Percentiles rank a stretch among this genome's conserved stretches.
Conservation (phyloP, 2,329 filamentous ascomycete species). For the Fusarium bactridioides region DNA sequence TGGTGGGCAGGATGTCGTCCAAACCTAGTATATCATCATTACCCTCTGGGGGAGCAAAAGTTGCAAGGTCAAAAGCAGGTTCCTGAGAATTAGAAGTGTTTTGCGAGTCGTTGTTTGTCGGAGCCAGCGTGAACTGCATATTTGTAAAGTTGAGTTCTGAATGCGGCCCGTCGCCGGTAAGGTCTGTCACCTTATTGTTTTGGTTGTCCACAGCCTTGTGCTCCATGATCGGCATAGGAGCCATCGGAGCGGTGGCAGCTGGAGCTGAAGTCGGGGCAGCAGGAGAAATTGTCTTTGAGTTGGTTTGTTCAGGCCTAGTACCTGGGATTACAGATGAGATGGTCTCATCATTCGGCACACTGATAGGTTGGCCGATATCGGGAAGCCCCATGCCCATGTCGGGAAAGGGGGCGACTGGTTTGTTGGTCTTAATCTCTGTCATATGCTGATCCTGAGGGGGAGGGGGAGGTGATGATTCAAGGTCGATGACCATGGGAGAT, state of each 20-base stretch:
- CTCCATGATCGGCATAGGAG: constrained; percentile 42
- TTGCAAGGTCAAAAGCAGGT: constrained; percentile 55
- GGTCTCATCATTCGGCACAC: constrained; percentile 36
- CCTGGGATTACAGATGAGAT: constrained; percentile 14
- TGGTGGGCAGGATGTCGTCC: constrained; percentile 44
- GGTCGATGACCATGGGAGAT: constrained; percentile 48
- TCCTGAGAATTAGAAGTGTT: constrained; percentile 42
- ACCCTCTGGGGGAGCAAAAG: constrained; percentile 50
- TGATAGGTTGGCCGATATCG: constrained; percentile 34
- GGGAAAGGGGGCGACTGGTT: constrained; percentile 62
- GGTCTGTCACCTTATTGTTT: constrained; percentile 28
- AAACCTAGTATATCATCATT: constrained; percentile 43
- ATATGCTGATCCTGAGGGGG: constrained; percentile 44
- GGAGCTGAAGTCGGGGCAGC: constrained; percentile 3
- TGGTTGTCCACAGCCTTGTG: constrained; percentile 36
- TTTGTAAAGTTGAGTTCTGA: constrained; percentile 62
- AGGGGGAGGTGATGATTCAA: constrained; percentile 46
- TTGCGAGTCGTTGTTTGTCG: constrained; percentile 46
- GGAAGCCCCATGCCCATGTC: constrained; percentile 62
- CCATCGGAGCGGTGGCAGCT: constrained; percentile 29
- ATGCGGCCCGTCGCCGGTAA: constrained; percentile 30
- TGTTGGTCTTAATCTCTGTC: constrained; percentile 47
- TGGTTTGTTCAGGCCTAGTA: constrained; percentile 16
- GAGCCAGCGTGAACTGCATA: constrained; percentile 64
- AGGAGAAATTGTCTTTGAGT: constrained; percentile 40